phyloP scores from a whole-genome alignment of 192 early-diverging fungal genomes.

The Diversispora epigaea region DNA sequence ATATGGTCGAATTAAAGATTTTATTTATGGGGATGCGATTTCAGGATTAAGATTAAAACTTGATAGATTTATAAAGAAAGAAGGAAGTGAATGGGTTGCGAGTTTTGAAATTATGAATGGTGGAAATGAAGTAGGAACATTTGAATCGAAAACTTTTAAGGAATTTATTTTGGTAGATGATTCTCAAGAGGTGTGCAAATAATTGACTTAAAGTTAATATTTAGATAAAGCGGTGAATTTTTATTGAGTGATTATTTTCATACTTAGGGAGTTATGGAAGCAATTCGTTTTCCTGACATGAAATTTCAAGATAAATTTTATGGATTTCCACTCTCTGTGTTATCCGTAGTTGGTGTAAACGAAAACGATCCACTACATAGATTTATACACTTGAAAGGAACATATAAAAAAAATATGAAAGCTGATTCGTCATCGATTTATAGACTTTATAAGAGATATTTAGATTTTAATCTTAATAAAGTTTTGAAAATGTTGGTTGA shows the following conservation, averaged over 20 bases:
- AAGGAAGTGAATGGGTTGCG: background rate
- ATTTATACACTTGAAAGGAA: slow-evolving; percentile 25
- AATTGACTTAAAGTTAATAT: background rate
- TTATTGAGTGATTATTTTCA: background rate
- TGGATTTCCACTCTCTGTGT: background rate
- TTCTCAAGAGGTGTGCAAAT: slow-evolving; percentile 18
- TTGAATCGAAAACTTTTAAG: slow-evolving; percentile 14
- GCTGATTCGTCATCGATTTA: background rate
- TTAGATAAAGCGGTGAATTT: background rate
- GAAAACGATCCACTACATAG: slow-evolving; percentile 9
- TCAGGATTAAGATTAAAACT: slow-evolving; percentile 20
- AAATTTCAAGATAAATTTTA: slow-evolving; percentile 23
- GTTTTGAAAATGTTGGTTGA: slow-evolving; percentile 8
- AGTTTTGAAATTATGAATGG: slow-evolving; percentile 1
- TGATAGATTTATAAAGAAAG: slow-evolving; percentile 21
- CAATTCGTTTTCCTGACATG: slow-evolving; percentile 35
- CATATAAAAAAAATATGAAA: background rate
- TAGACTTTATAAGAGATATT: slow-evolving; percentile 33
- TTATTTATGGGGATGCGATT: slow-evolving; percentile 9
- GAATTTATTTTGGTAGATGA: slow-evolving; percentile 37
- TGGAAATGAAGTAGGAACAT: slow-evolving; percentile 3
- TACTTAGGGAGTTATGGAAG: slow-evolving; percentile 25
- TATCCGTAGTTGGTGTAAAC: slow-evolving; percentile 11
- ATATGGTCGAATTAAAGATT: slow-evolving; percentile 18
- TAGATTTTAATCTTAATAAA: slow-evolving; percentile 38